phyloP scores from a whole-genome alignment of 2,329 filamentous ascomycete species.

The Rhinocladiella similis region DNA sequence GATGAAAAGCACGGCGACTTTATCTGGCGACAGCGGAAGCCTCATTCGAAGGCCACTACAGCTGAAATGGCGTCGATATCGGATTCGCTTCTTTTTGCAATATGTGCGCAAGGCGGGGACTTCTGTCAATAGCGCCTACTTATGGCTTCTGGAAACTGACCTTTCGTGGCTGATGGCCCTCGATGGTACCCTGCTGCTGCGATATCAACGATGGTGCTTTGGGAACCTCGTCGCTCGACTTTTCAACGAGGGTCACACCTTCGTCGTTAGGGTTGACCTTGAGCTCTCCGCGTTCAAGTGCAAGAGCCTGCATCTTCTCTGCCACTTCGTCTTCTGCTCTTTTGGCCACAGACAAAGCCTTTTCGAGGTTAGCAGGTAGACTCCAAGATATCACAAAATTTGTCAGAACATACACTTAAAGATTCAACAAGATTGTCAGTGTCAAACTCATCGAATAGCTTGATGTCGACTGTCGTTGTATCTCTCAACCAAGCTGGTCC shows the following conservation, averaged over 20 bases:
- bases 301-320: slow-evolving; percentile 49
- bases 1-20: too few relatives aligned
- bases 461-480: slow-evolving; percentile 58
- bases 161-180: slow-evolving; percentile 23
- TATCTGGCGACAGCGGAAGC: too few relatives aligned
- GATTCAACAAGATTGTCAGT: slow-evolving; percentile 14
- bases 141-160: slow-evolving; percentile 10
- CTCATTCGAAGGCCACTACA: too few relatives aligned
- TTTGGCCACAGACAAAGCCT: slow-evolving; percentile 17
- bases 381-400: neutral
- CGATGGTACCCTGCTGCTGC: slow-evolving; percentile 11
- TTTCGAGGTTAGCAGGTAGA: slow-evolving; percentile 3
- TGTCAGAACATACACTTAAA: slow-evolving; percentile 11
- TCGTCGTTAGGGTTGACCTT: slow-evolving; percentile 2
- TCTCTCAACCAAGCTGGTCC: slow-evolving; percentile 81
- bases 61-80: too few relatives aligned
- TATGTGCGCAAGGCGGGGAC: neutral
- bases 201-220: slow-evolving; percentile 12
- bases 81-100: neutral
- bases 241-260: slow-evolving; percentile 15
- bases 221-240: slow-evolving; percentile 9
- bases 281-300: slow-evolving; percentile 50
- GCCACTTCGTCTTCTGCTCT: slow-evolving; percentile 31
- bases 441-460: slow-evolving; percentile 64
- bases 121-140: neutral